Percentiles rank a stretch among this genome's conserved stretches.
phyloP scores from a whole-genome alignment of 106 monocot species.

The Vanilla planifolia region DNA sequence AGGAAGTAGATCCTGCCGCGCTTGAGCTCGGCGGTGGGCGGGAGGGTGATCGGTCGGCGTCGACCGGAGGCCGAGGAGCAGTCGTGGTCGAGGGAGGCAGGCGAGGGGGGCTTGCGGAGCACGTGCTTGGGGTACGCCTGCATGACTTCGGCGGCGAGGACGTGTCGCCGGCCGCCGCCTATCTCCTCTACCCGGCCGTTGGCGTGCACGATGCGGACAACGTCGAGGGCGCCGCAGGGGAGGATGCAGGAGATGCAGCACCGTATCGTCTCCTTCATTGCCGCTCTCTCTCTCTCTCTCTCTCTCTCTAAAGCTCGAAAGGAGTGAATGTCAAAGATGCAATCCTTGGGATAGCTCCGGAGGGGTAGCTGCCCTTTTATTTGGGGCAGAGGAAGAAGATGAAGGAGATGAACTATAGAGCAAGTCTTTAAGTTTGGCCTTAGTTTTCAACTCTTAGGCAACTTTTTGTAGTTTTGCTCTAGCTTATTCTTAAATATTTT shows the following conservation, averaged over 20 bases:
- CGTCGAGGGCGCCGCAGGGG: slow-evolving; percentile 91
- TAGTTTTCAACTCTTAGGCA: too few species aligned
- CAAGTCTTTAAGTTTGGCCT: too few species aligned
- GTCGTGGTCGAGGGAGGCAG: slow-evolving; percentile 23
- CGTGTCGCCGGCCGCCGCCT: slow-evolving; percentile 34
- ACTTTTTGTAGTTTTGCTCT: too few species aligned
- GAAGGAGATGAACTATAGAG: too few species aligned
- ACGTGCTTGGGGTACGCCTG: slow-evolving; percentile 81
- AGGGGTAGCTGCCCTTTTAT: too few species aligned
- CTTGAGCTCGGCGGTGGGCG: slow-evolving; percentile 72
- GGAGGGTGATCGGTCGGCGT: slow-evolving; percentile 28
- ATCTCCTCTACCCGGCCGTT: slow-evolving; percentile 92
- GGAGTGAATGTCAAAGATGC: too few species aligned
- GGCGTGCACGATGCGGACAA: slow-evolving; percentile 80
- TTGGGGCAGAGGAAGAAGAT: too few species aligned
- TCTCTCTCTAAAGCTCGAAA: background rate
- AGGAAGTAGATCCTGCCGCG: slow-evolving; percentile 91
- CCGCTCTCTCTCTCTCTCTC: too few species aligned
- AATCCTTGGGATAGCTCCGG: too few species aligned
- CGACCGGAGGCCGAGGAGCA: background rate
- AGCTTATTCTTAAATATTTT: too few species aligned
- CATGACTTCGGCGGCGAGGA: slow-evolving; percentile 68
- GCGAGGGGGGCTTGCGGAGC: slow-evolving; percentile 49
- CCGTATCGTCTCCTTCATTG: slow-evolving; percentile 62
- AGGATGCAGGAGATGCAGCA: slow-evolving; percentile 98